Evolutionary conservation across 768 basidiomycete genomes (phyloP).

Genomic region (Pleurotus djamor): DNA sequence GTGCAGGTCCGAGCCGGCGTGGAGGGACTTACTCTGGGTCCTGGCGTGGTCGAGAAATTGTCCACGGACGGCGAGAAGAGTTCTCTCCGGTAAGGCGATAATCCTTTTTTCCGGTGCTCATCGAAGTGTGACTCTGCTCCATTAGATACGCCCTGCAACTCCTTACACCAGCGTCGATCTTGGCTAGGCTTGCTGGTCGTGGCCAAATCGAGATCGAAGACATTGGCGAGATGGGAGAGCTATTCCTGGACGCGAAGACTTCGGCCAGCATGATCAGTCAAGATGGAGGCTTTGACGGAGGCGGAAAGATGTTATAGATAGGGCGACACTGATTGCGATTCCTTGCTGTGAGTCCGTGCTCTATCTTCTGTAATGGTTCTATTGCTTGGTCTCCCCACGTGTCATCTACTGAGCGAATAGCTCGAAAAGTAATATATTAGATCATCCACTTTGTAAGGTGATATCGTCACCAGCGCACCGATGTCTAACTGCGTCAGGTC

Average conservation of each 20-base stretch:
- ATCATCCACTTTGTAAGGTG: background rate
- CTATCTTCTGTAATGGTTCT: background rate
- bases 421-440: conserved; percentile 7
- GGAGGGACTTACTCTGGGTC: conserved; percentile 77
- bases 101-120: conserved; percentile 5
- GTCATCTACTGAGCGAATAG: conserved; percentile 4
- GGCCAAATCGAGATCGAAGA: conserved; percentile 85
- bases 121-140: conserved; percentile 9
- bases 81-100: conserved; percentile 64
- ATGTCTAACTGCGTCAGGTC: background rate
- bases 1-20: conserved; percentile 83
- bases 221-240: conserved; percentile 88
- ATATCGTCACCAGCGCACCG: background rate
- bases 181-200: conserved; percentile 76
- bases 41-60: conserved; percentile 76
- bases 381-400: background rate
- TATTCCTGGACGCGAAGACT: conserved; percentile 94
- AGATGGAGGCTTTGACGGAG: conserved; percentile 29
- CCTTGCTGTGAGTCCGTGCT: conserved; percentile 4
- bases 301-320: conserved; percentile 15
- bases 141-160: conserved; percentile 87
- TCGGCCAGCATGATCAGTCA: conserved; percentile 53
- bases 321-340: conserved; percentile 3
- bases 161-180: conserved; percentile 86
- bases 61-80: conserved; percentile 81